Evolutionary conservation across 1,139 yeast genomes (phyloP), one percentile per base, ranked within the genome.

Genomic region (Suhomyces ambrosiae): DNA sequence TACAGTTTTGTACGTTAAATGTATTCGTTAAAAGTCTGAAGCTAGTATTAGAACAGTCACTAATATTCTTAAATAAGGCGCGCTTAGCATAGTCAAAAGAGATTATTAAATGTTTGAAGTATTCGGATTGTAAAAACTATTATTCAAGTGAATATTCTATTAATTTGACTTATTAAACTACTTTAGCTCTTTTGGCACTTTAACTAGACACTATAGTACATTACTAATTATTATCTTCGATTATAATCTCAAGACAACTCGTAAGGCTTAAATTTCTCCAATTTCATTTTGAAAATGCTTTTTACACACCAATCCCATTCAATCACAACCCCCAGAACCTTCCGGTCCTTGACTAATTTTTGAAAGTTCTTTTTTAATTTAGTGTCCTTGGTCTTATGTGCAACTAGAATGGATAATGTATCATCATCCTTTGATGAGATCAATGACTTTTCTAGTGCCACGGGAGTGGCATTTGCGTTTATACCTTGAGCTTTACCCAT

Each of bases 291-390:
- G 55, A 82, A 82, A 0, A 82, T 77, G 32, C 80, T 69, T 38
- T 70, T 62, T 7, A 82, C 81, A 42, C 84, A 75, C 85, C 86
- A 80, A 41, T 81, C 79, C 88, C 88, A 82, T 43, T 79, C 83
- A 7, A 81, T 70, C 2, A 76, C 65, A 5, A 54, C 52, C 3
- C 47, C 50, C 13, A 35, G 30, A 5, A 37, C 16, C 16, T 35
- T 39, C 7, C 53, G 49, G 3, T 57, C 62, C 4, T 56, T 50
- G 13, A 67, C 47, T 8, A 62, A 38, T 19, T 63, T 61, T 31
- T 60, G 64, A 45, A 78, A 73, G 24, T 55, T 58, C 16, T 62
- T 63, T 9, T 71, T 68, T 31, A 74, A 54, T 25, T 76, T 74
- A 5, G 66, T 54, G 45, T 77, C 81, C 36, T 72, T 71, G 2